These are phyloP conservation scores for Penicillium sp. DNA, from an alignment of 2,329 filamentous ascomycete species.

Conservation along the genomic window DNA sequence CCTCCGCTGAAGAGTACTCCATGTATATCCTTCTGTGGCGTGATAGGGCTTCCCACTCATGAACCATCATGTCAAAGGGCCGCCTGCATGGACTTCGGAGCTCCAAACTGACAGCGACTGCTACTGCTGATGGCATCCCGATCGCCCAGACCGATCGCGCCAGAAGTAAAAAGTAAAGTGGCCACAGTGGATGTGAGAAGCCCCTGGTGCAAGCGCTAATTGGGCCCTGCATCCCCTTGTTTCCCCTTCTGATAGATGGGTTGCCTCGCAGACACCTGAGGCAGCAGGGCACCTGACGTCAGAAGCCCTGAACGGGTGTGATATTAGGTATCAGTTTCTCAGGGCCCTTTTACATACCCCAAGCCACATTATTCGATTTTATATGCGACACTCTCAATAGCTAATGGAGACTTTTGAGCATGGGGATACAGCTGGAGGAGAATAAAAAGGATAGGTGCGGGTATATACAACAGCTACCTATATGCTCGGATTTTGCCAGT, in stretches of 20 bases:
- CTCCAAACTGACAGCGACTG: neutral
- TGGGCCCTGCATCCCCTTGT: neutral
- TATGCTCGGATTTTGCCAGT: neutral
- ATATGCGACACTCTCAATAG: too few species aligned
- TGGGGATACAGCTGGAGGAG: too few species aligned
- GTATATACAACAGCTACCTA: neutral
- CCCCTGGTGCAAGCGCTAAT: neutral
- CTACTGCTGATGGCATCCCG: neutral
- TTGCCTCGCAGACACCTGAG: conserved; percentile 9
- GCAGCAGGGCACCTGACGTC: conserved; percentile 19
- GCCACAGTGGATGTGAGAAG: conserved; percentile 1
- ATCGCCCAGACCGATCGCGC: neutral
- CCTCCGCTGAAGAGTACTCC: neutral
- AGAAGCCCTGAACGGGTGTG: conserved; percentile 11
- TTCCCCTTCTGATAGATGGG: neutral
- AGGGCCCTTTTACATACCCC: neutral
- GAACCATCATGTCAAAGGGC: neutral
- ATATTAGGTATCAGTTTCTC: too few species aligned
- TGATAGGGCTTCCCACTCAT: neutral
- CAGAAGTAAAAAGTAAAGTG: neutral
- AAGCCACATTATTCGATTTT: neutral
- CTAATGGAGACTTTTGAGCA: too few species aligned
- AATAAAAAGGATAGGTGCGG: too few species aligned
- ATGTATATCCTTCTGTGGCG: neutral
- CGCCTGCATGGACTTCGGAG: neutral